Evolutionary conservation across 768 basidiomycete genomes (phyloP), one percentile per base, ranked within the genome.

Genomic region (Amanita pseudoporphyria): DNA sequence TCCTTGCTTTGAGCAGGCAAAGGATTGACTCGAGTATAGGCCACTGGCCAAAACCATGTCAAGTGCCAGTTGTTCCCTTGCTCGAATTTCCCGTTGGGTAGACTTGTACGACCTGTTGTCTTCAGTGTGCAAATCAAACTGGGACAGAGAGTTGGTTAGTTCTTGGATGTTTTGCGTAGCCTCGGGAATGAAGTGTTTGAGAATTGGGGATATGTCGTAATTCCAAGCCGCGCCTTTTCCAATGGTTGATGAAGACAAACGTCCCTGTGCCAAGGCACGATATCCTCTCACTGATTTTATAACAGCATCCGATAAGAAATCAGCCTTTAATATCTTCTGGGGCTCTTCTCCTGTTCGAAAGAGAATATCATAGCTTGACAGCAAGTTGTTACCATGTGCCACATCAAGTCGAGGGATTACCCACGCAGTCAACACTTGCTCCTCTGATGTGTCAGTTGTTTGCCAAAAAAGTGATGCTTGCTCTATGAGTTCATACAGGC

Each of bases 351-450:
- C 76, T 16, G 77, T 66, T 28, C 73, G 70, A 54, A 81, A 76
- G 2, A 76, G 69, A 21, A 84, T 60, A 58, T 91, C 87, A 52
- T 73, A 79, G 12, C 87, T 88, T 51, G 47, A 32, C 48, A 38
- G 35, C 49, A 52, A n/a, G 43, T 47, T 7, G 6, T 40, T n/a
- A n/a, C n/a, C 18, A 18, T 33, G 19, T 21, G 16, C n/a, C 5
- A 12, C 5, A 21, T 35, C 18, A 22, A 24, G 13, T n/a, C 13
- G 7, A n/a, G 9, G 30, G 6, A n/a, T 22, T 10, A 50, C 49
- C 55, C 55, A 89, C 87, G 70, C 72, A 22, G 83, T 89, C 21
- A 87, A 56, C 54, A 83, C 66, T 45, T 78, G 67, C 33, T 82
- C 79, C 1, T 68, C 55, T 2, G 71, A 67, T 22, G 59, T 62